A percentile compares a stretch with the other conserved stretches of the same genome.
phyloP scores from a whole-genome alignment of 2,329 filamentous ascomycete genomes.

The Mycosphaerella arachidis region DNA sequence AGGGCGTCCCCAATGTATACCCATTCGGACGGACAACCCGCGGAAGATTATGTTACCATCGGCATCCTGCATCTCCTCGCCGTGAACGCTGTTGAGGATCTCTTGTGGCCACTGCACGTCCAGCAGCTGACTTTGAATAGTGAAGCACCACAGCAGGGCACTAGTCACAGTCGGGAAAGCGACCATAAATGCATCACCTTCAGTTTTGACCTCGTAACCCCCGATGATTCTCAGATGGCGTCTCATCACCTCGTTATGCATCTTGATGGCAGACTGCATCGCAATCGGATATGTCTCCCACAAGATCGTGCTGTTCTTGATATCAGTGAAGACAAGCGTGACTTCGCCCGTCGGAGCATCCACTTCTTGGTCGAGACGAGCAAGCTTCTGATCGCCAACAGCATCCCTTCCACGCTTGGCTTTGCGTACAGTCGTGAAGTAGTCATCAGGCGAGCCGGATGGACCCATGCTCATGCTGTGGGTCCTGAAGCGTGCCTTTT shows the following conservation, averaged over 20 bases:
- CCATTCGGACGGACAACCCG: conserved; percentile 93
- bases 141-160: conserved; percentile 92
- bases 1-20: conserved; percentile 89
- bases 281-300: conserved; percentile 95
- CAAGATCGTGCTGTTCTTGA: conserved; percentile 93
- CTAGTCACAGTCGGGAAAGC: conserved; percentile 95
- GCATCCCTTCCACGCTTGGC: conserved; percentile 56
- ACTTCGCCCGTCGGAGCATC: conserved; percentile 86
- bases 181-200: conserved; percentile 99
- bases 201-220: conserved; percentile 98
- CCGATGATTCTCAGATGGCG: conserved; percentile 88
- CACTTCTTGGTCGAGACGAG: conserved; percentile 82
- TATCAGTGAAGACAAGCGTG: conserved; percentile 95
- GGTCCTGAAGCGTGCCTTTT: conserved; percentile 69
- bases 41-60: conserved; percentile 89
- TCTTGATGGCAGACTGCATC: conserved; percentile 94
- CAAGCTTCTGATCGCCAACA: conserved; percentile 78
- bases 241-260: conserved; percentile 96
- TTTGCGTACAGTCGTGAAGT: conserved; percentile 60
- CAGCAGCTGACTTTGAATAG: conserved; percentile 80
- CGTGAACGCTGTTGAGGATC: conserved; percentile 79
- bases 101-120: conserved; percentile 92
- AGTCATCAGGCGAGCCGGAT: conserved; percentile 68
- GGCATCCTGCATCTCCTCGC: conserved; percentile 75
- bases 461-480: conserved; percentile 83